Evolutionary conservation across 495 filamentous ascomycete species (phyloP), one percentile per base, ranked within the genome.

Genomic region (Xylaria flabelliformis): DNA sequence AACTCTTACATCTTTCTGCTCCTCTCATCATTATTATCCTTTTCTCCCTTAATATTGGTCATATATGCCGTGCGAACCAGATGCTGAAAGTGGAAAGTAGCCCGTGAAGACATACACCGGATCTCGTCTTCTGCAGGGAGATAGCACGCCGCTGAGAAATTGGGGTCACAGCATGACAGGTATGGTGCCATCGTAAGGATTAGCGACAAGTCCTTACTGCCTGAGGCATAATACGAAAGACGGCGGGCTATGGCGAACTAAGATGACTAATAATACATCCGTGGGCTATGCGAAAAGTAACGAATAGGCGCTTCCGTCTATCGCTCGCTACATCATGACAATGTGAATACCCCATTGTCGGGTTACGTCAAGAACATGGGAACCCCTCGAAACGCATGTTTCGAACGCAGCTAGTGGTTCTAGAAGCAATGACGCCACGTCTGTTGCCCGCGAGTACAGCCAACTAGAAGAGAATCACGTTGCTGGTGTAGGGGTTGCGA

Each of bases 371-470:
- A 56, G 17, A 4, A 56, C 53, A 56, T 56, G 53, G 26, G 15
- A 32, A 32, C 29, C 26, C 24, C 29, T 24, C 46, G 63, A 34
- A 21, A 42, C 46, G 13, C 24, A 39, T 4, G 44, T 53, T 48
- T 64, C 26, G 41, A 46, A 50, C 42, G 64, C 19, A n/a, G 26
- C 46, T 39, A 66, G 64, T 21, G 50, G 50, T 67, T 67, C 65
- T 56, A 56, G 50, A 56, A 56, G 34, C 46, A 9, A 9, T 7
- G 19, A 13, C 41, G 65, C 65, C 34, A 51, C 29, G 36, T 39
- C 36, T 39, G 36, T 39, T 39, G 36, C 19, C 17, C 32, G 7
- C 13, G 46, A 39, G 64, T 41, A 19, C 39, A 26, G 61, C 12
- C 61, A 42, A 15, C n/a, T 64, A 10, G 36, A 61, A 65, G 62